These are phyloP conservation scores for Penicillium cataractarum DNA, from an alignment of 495 filamentous ascomycete species.

Conservation along the genomic window DNA sequence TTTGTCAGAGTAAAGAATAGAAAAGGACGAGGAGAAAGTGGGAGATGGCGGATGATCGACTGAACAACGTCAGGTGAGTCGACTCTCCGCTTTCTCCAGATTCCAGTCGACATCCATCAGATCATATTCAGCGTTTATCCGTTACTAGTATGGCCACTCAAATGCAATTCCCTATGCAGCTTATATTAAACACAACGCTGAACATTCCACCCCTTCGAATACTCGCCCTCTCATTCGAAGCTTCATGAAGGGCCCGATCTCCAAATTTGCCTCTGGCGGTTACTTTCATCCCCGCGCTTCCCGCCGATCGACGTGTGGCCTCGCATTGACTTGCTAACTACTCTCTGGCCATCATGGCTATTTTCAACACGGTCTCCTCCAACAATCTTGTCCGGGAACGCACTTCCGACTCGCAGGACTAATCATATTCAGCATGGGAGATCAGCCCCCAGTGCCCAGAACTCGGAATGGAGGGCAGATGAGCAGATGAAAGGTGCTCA, in stretches of 20 bases:
- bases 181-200: not conserved
- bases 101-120: too few species aligned
- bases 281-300: constrained; percentile 11
- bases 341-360: not conserved
- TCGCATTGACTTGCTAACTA: not conserved
- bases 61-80: constrained; percentile 21
- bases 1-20: not conserved
- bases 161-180: not conserved
- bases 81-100: not conserved
- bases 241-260: not conserved
- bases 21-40: not conserved
- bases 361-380: not conserved
- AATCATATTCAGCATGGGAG: constrained; percentile 1
- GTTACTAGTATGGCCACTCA: not conserved
- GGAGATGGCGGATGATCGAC: constrained; percentile 14
- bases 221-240: not conserved
- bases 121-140: not conserved
- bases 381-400: not conserved
- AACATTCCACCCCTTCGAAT: not conserved
- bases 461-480: constrained; percentile 3
- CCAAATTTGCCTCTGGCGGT: not conserved
- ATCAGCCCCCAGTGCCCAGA: constrained; percentile 2
- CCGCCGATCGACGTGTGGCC: constrained; percentile 9
- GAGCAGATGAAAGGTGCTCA: constrained; percentile 7
- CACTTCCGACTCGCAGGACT: not conserved